phyloP scores from a whole-genome alignment of 768 basidiomycete genomes.

The Paxillus ammoniavirescens region DNA sequence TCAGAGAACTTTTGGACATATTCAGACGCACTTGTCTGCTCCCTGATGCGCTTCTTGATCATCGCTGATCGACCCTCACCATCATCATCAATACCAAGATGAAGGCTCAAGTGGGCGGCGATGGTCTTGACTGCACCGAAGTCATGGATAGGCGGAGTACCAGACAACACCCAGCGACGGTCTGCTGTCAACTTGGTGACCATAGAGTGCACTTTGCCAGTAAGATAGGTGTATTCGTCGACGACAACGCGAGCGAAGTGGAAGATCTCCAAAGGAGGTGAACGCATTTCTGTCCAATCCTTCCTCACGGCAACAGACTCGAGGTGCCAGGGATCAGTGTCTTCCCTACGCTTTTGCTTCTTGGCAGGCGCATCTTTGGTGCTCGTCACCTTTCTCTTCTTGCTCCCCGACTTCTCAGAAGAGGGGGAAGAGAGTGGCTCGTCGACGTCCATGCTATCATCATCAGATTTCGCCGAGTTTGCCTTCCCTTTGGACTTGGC shows the following conservation, averaged over 20 bases:
- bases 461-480: conserved; percentile 37
- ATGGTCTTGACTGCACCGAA: conserved; percentile 91
- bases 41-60: conserved; percentile 77
- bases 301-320: conserved; percentile 55
- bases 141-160: conserved; percentile 90
- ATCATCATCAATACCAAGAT: conserved; percentile 89
- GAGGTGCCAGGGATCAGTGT: conserved; percentile 78
- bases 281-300: conserved; percentile 78
- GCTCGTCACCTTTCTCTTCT: conserved; percentile 43
- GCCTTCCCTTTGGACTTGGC: conserved; percentile 16
- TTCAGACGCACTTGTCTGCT: conserved; percentile 70
- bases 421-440: conserved; percentile 37
- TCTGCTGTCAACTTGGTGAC: conserved; percentile 75
- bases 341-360: conserved; percentile 60
- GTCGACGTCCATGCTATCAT: conserved; percentile 59
- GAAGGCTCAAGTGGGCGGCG: conserved; percentile 82
- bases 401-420: conserved; percentile 37
- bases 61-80: conserved; percentile 73
- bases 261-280: conserved; percentile 90
- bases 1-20: background rate
- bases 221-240: conserved; percentile 93
- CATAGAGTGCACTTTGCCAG: conserved; percentile 74
- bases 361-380: conserved; percentile 41
- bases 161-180: conserved; percentile 93
- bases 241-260: conserved; percentile 86